Evolutionary conservation across 2,329 filamentous ascomycete species (phyloP).

Genomic region (Verticillium isaacii): DNA sequence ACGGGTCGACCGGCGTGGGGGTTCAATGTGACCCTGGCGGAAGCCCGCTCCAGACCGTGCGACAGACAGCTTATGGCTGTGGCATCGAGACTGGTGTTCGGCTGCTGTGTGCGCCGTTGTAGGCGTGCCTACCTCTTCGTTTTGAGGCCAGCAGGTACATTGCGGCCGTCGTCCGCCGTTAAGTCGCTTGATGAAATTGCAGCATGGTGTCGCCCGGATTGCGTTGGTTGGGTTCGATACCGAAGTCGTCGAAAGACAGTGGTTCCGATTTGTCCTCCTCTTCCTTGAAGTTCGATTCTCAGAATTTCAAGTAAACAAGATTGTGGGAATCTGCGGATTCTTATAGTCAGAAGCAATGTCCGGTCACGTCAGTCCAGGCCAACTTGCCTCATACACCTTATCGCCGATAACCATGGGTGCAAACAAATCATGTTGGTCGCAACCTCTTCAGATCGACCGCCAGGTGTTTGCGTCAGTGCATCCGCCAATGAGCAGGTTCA

Average conservation of each 20-base stretch:
- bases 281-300: too few relatives aligned
- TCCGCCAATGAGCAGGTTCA: not conserved
- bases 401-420: not conserved
- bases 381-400: not conserved
- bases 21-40: not conserved
- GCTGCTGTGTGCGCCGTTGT: not conserved
- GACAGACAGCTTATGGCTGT: not conserved
- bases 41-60: not conserved
- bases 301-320: too few relatives aligned
- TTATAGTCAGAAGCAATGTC: not conserved
- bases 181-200: not conserved
- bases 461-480: not conserved
- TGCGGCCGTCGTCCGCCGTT: not conserved
- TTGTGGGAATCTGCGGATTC: not conserved
- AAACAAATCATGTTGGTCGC: not conserved
- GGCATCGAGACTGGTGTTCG: not conserved
- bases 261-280: too few relatives aligned
- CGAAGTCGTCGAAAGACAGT: too few relatives aligned
- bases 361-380: not conserved
- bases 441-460: not conserved
- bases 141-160: not conserved
- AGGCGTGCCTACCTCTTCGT: not conserved
- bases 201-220: too few relatives aligned
- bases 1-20: not conserved
- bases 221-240: too few relatives aligned